Evolutionary conservation across 768 basidiomycete species (phyloP), one percentile per base, ranked within the genome.

Genomic region (Gelatoporia subvermispora): DNA sequence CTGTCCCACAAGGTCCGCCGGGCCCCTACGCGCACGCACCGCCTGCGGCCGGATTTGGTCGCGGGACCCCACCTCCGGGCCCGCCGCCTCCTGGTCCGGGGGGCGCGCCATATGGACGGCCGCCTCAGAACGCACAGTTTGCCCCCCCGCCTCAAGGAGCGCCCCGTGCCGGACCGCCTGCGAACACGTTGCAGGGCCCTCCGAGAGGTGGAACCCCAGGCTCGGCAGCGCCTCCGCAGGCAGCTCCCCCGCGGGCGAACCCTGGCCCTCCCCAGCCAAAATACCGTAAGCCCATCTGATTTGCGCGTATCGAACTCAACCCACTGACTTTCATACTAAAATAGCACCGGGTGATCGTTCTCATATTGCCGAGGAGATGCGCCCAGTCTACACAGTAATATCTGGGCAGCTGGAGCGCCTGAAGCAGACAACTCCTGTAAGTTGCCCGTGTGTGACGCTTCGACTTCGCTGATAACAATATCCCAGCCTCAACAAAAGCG

Each of bases 301-400:
- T 8, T 16, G 17, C 35, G 1, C 37, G 43, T 10, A 16, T 20
- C 7, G n/a, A n/a, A 10, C n/a, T 15, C 17, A n/a, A 24, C 18
- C 17, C 31, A 34, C 52, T 62, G 25, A 58, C 20, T 34, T 22
- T 35, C 36, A 16, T 23, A 46, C 50, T 22, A 48, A 62, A 40
- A 13, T 62, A 95, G 93, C 94, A 37, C 75, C 83, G 44, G 94
- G 95, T 47, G 95, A 98, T 64, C 77, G 93, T 22, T 81, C 79
- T n/a, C 95, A 97, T 65, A 96, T 97, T 45, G 86, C 93, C 1
- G 81, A 84, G 8, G 69, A 74, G 40, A 74, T 78, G 18, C 65
- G 72, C 48, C 82, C 85, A 1, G 81, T 88, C 43, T 93, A 75
- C 53, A 73, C 80, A 43, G 72, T 86, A 16, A 71, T 96, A 35